A percentile compares a stretch with the other conserved stretches of the same genome.
Conservation (phyloP, 352 stramenopile genomes). For the Phytophthora melonis region DNA sequence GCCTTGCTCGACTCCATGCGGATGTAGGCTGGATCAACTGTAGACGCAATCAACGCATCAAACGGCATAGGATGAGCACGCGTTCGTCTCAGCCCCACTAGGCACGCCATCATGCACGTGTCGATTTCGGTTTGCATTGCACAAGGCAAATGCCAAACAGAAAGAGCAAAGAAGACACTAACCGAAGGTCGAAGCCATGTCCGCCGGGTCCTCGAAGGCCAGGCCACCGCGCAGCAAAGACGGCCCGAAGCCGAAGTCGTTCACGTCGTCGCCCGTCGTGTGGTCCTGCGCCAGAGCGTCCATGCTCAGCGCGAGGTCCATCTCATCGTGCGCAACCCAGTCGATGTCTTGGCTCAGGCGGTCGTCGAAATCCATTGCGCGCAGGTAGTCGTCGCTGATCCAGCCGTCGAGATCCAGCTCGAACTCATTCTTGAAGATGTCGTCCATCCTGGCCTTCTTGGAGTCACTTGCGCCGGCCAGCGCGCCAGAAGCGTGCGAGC, state of each 20-base stretch:
- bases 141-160: slow-evolving; percentile 42
- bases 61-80: slow-evolving; percentile 51
- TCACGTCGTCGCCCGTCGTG: slow-evolving; percentile 46
- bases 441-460: slow-evolving; percentile 48
- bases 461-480: slow-evolving; percentile 29
- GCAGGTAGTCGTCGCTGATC: slow-evolving; percentile 85
- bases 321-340: slow-evolving; percentile 78
- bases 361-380: slow-evolving; percentile 79
- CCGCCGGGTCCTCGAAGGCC: slow-evolving; percentile 56
- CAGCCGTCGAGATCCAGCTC: slow-evolving; percentile 66
- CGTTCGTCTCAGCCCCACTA: slow-evolving; percentile 38
- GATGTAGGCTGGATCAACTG: slow-evolving; percentile 65
- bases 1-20: slow-evolving; percentile 47
- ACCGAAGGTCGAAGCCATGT: slow-evolving; percentile 79
- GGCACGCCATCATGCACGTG: slow-evolving; percentile 34
- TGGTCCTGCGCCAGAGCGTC: slow-evolving; percentile 53
- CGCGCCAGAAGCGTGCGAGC: slow-evolving; percentile 28
- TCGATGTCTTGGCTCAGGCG: slow-evolving; percentile 85
- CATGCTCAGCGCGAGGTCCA: slow-evolving; percentile 67
- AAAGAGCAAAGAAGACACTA: slow-evolving; percentile 65
- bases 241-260: slow-evolving; percentile 72
- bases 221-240: slow-evolving; percentile 65
- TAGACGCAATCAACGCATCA: slow-evolving; percentile 41
- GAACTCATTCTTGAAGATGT: slow-evolving; percentile 44
- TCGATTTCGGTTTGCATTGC: slow-evolving; percentile 46